A percentile compares a stretch with the other conserved stretches of the same genome.
Evolutionary conservation across 192 early-diverging fungal species (phyloP).

Genomic region (Coemansia umbellata): DNA sequence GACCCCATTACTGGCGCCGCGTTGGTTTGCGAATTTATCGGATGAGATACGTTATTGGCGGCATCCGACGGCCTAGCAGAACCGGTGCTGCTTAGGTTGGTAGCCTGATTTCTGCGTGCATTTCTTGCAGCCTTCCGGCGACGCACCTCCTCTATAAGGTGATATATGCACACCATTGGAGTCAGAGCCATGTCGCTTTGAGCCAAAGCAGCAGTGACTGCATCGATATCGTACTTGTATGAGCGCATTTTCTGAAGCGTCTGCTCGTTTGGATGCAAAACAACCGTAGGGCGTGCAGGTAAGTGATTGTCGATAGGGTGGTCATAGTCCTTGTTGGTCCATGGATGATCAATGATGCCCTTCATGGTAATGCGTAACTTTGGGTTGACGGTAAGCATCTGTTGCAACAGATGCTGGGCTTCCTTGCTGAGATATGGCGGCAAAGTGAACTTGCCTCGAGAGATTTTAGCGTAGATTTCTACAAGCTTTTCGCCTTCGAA

Average conservation of each 20-base stretch:
- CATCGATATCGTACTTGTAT: slow-evolving; percentile 35
- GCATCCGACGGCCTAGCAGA: slow-evolving; percentile 10
- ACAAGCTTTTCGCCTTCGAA: slow-evolving; percentile 85
- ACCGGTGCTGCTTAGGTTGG: slow-evolving; percentile 13
- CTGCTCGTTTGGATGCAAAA: slow-evolving; percentile 41
- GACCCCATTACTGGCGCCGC: background rate
- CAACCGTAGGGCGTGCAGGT: slow-evolving; percentile 52
- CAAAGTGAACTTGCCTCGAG: slow-evolving; percentile 58
- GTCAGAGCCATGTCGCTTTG: slow-evolving; percentile 37
- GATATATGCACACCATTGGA: slow-evolving; percentile 47
- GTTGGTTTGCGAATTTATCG: background rate
- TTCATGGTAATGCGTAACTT: slow-evolving; percentile 61
- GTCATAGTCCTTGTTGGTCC: slow-evolving; percentile 71
- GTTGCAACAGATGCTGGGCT: slow-evolving; percentile 61
- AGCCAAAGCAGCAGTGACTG: slow-evolving; percentile 28
- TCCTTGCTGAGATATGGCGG: slow-evolving; percentile 56
- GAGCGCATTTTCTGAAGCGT: slow-evolving; percentile 43
- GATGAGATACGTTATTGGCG: background rate
- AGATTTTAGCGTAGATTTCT: slow-evolving; percentile 81
- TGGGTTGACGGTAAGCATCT: slow-evolving; percentile 72
- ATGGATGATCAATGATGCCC: slow-evolving; percentile 68
- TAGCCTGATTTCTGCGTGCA: slow-evolving; percentile 40
- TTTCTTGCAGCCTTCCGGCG: slow-evolving; percentile 38
- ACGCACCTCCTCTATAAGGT: slow-evolving; percentile 40
- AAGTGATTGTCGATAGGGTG: slow-evolving; percentile 62